A percentile compares a stretch with the other conserved stretches of the same genome.
phyloP scores from a whole-genome alignment of 2,329 filamentous ascomycete genomes.

The Fusarium chaquense region DNA sequence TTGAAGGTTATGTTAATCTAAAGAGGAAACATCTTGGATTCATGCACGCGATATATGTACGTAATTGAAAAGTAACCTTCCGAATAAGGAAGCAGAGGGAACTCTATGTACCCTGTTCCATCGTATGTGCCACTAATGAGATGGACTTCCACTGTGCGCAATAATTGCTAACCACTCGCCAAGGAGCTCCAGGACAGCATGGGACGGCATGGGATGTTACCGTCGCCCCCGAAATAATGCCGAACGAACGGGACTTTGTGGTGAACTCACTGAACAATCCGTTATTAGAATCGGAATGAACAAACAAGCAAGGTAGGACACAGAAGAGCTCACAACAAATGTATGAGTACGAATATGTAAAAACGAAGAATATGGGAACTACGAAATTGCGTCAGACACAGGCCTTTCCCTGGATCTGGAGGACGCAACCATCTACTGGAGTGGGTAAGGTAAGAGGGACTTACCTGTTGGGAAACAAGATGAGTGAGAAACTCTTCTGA shows the following conservation, averaged over 20 bases:
- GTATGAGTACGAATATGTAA: too few species aligned
- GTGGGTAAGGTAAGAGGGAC: too few species aligned
- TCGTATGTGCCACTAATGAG: fast-evolving
- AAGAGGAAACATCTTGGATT: neutral
- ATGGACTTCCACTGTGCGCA: fast-evolving
- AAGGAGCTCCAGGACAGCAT: fast-evolving
- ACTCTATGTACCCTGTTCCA: neutral
- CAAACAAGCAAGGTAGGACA: too few species aligned
- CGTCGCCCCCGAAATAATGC: neutral
- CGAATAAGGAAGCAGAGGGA: neutral
- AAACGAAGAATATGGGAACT: too few species aligned
- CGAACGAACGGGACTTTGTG: neutral
- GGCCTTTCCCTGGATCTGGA: too few species aligned
- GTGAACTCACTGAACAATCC: neutral
- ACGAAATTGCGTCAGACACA: too few species aligned
- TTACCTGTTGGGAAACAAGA: too few species aligned
- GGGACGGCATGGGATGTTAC: fast-evolving
- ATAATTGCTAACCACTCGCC: fast-evolving
- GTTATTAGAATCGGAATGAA: neutral
- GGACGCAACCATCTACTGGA: too few species aligned
- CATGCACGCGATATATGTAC: neutral
- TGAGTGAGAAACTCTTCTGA: too few species aligned
- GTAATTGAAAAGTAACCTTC: neutral
- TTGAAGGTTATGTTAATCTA: neutral
- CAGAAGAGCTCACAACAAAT: too few species aligned